Evolutionary conservation across 2,329 filamentous ascomycete species (phyloP), one percentile per base, ranked within the genome.

Genomic region (Talaromyces piceae): DNA sequence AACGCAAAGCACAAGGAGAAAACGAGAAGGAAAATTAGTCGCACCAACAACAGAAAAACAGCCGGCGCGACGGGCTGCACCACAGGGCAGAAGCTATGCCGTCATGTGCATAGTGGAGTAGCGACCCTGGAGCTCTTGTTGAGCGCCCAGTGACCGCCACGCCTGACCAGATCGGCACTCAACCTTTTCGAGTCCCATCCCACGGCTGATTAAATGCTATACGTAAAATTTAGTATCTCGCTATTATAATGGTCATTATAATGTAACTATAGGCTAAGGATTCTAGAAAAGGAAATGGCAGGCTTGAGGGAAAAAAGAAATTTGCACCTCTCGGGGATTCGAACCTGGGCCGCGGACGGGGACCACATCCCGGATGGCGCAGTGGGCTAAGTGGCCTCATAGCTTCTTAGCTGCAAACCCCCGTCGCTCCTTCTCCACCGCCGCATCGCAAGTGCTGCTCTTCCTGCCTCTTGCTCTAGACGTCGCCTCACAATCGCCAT

Each of bases 401-500:
- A 13, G 31, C 31, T 20, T 3, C 13, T 16, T 7, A 18, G 16
- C 39, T 13, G 8, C 7, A 5, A 22, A 41, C 18, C 20, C 13
- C n/a, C n/a, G n/a, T n/a, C n/a, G 11, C 22, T 6, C n/a, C 20
- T 43, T 13, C 39, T 43, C 39, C 20, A 25, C 39, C 23, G 20
- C 20, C 39, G 20, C 23, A 23, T 43, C 20, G 39, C n/a, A 13
- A 22, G 13, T 6, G 22, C 23, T 43, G 23, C 11, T 43, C 13
- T 9, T 43, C 20, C 39, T 37, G 16, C 31, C 6, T 13, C 31
- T 22, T 25, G 39, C 39, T 43, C 25, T 12, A 22, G 13, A n/a
- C 27, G 13, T 26, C 9, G 20, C n/a, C 41, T 27, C 41, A n/a
- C 18, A 48, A 25, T 60, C 69, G 76, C 58, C 61, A 98, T 98